Percentiles rank a stretch among this genome's conserved stretches.
Conservation (phyloP, 2,329 filamentous ascomycete species). For the Allantophomopsis cytisporea region DNA sequence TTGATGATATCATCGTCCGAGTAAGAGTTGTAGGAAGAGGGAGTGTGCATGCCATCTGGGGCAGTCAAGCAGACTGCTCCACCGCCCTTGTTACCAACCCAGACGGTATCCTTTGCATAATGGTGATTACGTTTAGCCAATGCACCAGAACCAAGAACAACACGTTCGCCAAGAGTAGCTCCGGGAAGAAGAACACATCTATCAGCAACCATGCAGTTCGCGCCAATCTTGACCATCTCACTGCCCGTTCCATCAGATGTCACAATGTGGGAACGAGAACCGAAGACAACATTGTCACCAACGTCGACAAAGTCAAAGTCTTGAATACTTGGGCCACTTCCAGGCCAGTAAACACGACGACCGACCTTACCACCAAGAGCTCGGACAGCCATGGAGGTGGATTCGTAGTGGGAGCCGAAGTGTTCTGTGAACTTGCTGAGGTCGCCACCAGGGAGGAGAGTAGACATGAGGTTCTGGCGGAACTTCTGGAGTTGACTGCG, state of each 20-base stretch:
- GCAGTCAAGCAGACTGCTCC: conserved; percentile 29
- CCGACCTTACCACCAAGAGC: conserved; percentile 37
- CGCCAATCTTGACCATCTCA: conserved; percentile 29
- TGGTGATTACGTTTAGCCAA: conserved; percentile 28
- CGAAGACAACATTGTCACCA: conserved; percentile 45
- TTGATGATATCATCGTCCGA: neutral
- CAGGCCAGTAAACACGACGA: conserved; percentile 41
- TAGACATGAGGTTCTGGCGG: conserved; percentile 28
- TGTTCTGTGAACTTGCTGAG: conserved; percentile 34
- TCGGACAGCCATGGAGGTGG: conserved; percentile 34
- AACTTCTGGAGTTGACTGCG: conserved; percentile 26
- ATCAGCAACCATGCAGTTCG: conserved; percentile 41
- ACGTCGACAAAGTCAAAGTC: conserved; percentile 41
- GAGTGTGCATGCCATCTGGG: neutral
- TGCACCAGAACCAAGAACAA: conserved; percentile 39
- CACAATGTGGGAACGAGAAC: conserved; percentile 36
- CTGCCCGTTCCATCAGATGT: conserved; percentile 37
- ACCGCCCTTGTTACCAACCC: conserved; percentile 36
- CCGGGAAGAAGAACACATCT: conserved; percentile 37
- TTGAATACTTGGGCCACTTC: conserved; percentile 35
- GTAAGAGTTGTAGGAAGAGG: neutral
- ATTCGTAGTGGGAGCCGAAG: conserved; percentile 40
- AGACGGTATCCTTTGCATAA: conserved; percentile 31
- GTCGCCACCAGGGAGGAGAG: conserved; percentile 26
- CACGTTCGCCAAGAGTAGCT: conserved; percentile 29